Percentiles rank a stretch among this genome's conserved stretches.
Conservation (phyloP, 257 asterid species). For the Linderniella brevidens region DNA sequence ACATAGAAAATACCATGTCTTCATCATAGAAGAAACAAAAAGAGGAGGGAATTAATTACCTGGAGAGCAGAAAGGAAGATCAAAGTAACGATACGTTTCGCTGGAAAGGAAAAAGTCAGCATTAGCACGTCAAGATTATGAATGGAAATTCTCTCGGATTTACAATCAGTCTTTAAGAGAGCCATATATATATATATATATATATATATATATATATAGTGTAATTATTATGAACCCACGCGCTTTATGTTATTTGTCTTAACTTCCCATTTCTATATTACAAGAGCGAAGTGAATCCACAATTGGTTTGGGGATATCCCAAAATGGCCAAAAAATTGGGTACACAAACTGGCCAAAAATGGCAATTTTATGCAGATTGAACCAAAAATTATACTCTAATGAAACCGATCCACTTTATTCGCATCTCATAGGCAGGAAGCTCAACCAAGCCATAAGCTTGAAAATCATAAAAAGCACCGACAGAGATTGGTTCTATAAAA, state of each 20-base stretch:
- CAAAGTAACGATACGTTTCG: slow-evolving; percentile 63
- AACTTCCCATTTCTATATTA: neutral
- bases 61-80: slow-evolving; percentile 61
- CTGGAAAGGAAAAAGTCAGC: slow-evolving; percentile 15
- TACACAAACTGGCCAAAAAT: too few relatives aligned
- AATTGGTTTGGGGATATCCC: neutral
- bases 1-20: neutral
- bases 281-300: neutral
- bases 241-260: neutral
- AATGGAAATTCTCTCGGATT: neutral
- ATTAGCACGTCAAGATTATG: neutral
- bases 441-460: too few relatives aligned
- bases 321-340: too few relatives aligned
- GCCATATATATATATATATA: too few relatives aligned
- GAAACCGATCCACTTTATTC: too few relatives aligned
- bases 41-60: slow-evolving; percentile 17
- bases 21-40: neutral
- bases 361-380: too few relatives aligned
- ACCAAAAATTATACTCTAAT: too few relatives aligned
- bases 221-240: neutral
- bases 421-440: too few relatives aligned
- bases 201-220: neutral
- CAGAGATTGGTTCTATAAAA: too few relatives aligned
- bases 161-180: neutral
- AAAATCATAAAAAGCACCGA: too few relatives aligned